Percentiles rank a stretch among this genome's conserved stretches.
phyloP scores from a whole-genome alignment of 2,329 filamentous ascomycete genomes.

The Thelonectria discophora region DNA sequence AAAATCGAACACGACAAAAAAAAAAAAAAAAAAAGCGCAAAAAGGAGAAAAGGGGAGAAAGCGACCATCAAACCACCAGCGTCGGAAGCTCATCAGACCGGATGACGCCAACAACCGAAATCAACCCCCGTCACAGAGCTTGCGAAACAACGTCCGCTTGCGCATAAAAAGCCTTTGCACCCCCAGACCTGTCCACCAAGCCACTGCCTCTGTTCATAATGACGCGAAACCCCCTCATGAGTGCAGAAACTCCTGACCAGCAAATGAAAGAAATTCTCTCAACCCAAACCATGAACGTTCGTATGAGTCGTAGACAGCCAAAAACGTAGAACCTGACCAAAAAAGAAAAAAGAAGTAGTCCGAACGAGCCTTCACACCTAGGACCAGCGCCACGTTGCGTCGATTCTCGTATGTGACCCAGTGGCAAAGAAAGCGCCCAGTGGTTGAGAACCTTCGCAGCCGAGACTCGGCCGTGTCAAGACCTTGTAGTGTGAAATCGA shows the following conservation, averaged over 20 bases:
- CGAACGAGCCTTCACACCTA: slow-evolving; percentile 18
- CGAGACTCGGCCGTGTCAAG: slow-evolving; percentile 5
- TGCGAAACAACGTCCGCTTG: slow-evolving; percentile 17
- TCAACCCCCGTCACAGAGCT: slow-evolving; percentile 10
- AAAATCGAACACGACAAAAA: too few relatives aligned
- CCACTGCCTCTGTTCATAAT: slow-evolving; percentile 37
- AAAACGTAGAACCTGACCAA: slow-evolving; percentile 7
- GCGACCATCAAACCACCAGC: slow-evolving; percentile 27
- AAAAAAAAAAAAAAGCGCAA: too few relatives aligned
- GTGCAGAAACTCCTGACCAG: slow-evolving; percentile 39
- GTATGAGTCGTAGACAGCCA: slow-evolving; percentile 15
- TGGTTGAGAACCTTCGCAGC: neutral
- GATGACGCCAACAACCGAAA: slow-evolving; percentile 1
- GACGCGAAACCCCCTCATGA: slow-evolving; percentile 32
- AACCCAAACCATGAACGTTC: slow-evolving; percentile 27
- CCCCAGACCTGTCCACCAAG: slow-evolving; percentile 33
- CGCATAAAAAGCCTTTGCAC: slow-evolving; percentile 34
- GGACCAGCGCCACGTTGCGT: slow-evolving; percentile 18
- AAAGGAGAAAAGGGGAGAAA: slow-evolving; percentile 22
- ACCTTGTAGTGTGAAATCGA: slow-evolving; percentile 5
- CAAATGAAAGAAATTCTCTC: slow-evolving; percentile 20
- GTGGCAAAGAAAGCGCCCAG: neutral
- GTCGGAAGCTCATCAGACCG: neutral
- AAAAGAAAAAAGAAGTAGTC: neutral
- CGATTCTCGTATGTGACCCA: slow-evolving; percentile 9